Percentiles rank a stretch among this genome's conserved stretches.
Conservation (phyloP, 352 stramenopile species). For the Pythium chondricola region DNA sequence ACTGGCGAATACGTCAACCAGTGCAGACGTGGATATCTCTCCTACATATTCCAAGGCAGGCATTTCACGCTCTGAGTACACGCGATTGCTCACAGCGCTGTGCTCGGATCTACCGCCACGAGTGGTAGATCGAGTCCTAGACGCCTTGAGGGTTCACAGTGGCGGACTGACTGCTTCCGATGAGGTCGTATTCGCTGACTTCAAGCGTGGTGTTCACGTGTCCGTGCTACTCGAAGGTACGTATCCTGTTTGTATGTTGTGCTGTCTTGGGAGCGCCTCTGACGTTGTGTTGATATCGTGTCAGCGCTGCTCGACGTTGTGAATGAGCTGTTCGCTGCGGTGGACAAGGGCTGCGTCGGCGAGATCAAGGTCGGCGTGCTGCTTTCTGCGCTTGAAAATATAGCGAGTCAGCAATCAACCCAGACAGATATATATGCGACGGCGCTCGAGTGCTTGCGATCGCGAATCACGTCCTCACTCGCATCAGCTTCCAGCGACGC, state of each 20-base stretch:
- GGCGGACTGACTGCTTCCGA: no score
- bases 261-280: neutral
- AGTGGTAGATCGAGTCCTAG: no score
- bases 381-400: slow-evolving; percentile 11
- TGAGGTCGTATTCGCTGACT: neutral
- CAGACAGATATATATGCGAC: neutral
- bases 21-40: no score
- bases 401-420: slow-evolving; percentile 5
- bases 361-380: slow-evolving; percentile 8
- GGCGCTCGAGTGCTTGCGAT: neutral
- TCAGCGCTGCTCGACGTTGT: slow-evolving; percentile 14
- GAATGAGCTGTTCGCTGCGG: slow-evolving; percentile 7
- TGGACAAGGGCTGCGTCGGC: slow-evolving; percentile 5
- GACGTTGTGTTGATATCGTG: neutral
- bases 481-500: no score
- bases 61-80: no score
- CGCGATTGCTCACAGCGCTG: no score
- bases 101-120: no score
- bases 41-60: no score
- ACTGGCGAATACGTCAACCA: no score
- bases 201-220: slow-evolving; percentile 7
- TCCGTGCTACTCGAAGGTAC: slow-evolving; percentile 11
- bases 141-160: no score
- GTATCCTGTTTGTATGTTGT: neutral
- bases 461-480: no score